phyloP scores from a whole-genome alignment of 331 rosid species.

The Quercus lobata region DNA sequence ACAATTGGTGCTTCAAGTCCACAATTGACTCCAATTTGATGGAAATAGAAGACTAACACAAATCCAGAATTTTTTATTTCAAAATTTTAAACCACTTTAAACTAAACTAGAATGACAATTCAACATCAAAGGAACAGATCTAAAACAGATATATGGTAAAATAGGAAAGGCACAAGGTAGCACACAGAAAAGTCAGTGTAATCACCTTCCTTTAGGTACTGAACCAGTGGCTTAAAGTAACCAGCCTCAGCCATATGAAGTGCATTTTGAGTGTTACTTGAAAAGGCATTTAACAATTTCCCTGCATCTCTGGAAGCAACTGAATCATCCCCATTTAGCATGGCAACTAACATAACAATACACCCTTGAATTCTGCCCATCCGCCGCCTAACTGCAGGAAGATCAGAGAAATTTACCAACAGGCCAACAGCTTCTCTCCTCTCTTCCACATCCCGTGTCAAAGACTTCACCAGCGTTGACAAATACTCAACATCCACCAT shows the following conservation, averaged over 20 bases:
- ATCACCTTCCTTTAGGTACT: slow-evolving; percentile 72
- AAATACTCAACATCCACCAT: slow-evolving; percentile 59
- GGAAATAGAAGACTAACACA: too few relatives aligned
- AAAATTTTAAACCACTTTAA: background rate
- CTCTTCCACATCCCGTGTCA: slow-evolving; percentile 71
- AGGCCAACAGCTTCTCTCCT: slow-evolving; percentile 79
- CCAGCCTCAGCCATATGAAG: slow-evolving; percentile 97
- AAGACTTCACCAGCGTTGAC: slow-evolving; percentile 69
- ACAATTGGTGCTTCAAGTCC: background rate
- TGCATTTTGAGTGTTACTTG: slow-evolving; percentile 76
- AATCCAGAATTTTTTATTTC: background rate
- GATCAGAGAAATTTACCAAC: slow-evolving; percentile 62
- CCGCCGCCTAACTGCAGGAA: slow-evolving; percentile 54
- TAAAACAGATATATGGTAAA: background rate
- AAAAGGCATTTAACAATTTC: slow-evolving; percentile 60
- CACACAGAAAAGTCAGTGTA: slow-evolving; percentile 11
- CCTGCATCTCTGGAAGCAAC: slow-evolving; percentile 64
- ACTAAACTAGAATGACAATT: background rate
- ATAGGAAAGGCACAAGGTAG: slow-evolving; percentile 1
- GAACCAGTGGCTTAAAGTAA: slow-evolving; percentile 76
- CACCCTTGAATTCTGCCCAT: slow-evolving; percentile 92
- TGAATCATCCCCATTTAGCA: slow-evolving; percentile 64
- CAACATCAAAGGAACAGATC: background rate
- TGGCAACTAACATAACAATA: slow-evolving; percentile 75
- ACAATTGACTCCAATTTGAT: background rate